A percentile compares a stretch with the other conserved stretches of the same genome.
These are phyloP conservation scores for Lomentospora prolificans DNA, from an alignment of 2,329 filamentous ascomycete species.

Conservation along the genomic window DNA sequence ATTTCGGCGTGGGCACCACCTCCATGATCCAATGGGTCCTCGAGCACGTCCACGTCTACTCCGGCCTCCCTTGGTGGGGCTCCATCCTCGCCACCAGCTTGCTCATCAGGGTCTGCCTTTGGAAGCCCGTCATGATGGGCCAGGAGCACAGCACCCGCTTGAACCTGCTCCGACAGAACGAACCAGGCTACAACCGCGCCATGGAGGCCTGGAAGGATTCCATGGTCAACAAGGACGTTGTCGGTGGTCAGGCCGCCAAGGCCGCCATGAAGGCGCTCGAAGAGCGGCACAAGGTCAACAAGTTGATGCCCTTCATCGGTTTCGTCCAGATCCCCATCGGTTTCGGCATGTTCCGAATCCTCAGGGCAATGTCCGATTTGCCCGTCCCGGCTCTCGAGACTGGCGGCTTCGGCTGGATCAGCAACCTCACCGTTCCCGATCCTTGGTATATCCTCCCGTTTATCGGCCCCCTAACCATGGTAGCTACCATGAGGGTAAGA, in stretches of 20 bases:
- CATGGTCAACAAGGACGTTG: slow-evolving; percentile 20
- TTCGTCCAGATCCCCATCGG: slow-evolving; percentile 53
- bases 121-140: slow-evolving; percentile 54
- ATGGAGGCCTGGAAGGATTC: slow-evolving; percentile 29
- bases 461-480: slow-evolving; percentile 45
- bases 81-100: slow-evolving; percentile 59
- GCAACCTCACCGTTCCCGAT: slow-evolving; percentile 65
- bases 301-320: slow-evolving; percentile 25
- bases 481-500: slow-evolving; percentile 43
- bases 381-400: slow-evolving; percentile 71
- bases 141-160: slow-evolving; percentile 55
- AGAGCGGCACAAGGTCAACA: slow-evolving; percentile 25
- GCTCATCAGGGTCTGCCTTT: slow-evolving; percentile 51
- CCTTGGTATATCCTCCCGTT: slow-evolving; percentile 69
- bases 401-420: slow-evolving; percentile 68
- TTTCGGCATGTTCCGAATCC: slow-evolving; percentile 69
- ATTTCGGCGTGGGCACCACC: slow-evolving; percentile 78
- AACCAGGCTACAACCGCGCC: slow-evolving; percentile 38
- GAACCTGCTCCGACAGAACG: slow-evolving; percentile 41
- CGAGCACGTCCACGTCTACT: slow-evolving; percentile 73
- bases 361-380: slow-evolving; percentile 63
- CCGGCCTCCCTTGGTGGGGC: slow-evolving; percentile 72
- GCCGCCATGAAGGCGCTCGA: slow-evolving; percentile 12
- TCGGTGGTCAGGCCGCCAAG: slow-evolving; percentile 9
- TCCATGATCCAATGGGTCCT: slow-evolving; percentile 62